Base-by-base conservation (phyloP, 805 yeast species). In the Kockiozyma suomiensis region DNA sequence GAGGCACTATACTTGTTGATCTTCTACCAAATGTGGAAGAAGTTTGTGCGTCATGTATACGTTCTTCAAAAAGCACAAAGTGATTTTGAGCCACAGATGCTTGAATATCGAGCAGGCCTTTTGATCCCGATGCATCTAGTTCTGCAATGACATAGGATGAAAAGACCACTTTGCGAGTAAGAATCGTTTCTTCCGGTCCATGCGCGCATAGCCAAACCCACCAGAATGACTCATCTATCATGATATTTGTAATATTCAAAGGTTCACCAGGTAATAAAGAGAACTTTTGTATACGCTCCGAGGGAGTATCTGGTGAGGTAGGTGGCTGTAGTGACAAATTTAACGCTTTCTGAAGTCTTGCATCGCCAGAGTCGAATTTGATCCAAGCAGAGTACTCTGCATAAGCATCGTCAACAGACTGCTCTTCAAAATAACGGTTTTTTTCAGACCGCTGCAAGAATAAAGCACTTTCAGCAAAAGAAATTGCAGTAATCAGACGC, bases 191-290 rank as follows among this genome's bases (percentile, higher is more conserved):
- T 21, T 61, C 65, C 6, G 57, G 51, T 4, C 63, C 65, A 26
- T 50, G 56, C 0, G 56, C 57, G 37, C 60, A 54, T 17, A 54
- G 45, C 65, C 65, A 61, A 19, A 49, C 54, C 65, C 64, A 58
- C 50, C 50, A 54, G 40, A 54, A 59, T 21, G 60, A 21, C 15
- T 61, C 60, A 33, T 61, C 65, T 5, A 61, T 51, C 5, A 54
- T 47, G n/a, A 57, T 26, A 12, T 26, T 32, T 7, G 62, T 21
- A 5, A 54, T 37, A 26, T 57, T 59, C 23, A 60, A 51, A 21
- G 59, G 47, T 6, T 19, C 35, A 3, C 19, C 40, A 15, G 19
- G 6, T 7, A 30, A 30, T 10, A 6, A 10, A 7, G 33, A 30
- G 10, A 10, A 7, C 10, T 30, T 30, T 10, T 6, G 33, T 10